Evolutionary conservation across 768 basidiomycete genomes (phyloP).

Genomic region (Agaricus bisporus): DNA sequence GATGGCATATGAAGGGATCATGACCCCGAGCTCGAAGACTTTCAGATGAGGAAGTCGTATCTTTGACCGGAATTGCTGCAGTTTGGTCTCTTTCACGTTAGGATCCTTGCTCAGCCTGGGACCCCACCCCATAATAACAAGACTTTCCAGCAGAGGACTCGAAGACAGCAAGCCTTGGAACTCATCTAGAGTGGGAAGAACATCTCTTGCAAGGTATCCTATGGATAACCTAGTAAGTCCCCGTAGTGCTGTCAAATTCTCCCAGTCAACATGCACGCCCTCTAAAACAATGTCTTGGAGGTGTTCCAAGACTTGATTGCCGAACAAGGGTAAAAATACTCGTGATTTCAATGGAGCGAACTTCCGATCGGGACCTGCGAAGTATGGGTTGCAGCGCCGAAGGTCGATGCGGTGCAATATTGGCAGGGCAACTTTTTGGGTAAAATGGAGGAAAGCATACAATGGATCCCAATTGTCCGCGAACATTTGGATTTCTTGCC

Average conservation of each 20-base stretch:
- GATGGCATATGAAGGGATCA: conserved; percentile 19
- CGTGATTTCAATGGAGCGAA: conserved; percentile 39
- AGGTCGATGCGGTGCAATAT: conserved; percentile 36
- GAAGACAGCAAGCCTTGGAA: conserved; percentile 36
- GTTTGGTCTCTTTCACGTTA: not conserved
- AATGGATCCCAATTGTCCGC: conserved; percentile 60
- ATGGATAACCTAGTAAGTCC: conserved; percentile 44
- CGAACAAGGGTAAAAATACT: conserved; percentile 39
- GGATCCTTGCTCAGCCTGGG: conserved; percentile 25
- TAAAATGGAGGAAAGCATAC: conserved; percentile 41
- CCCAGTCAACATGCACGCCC: conserved; percentile 58
- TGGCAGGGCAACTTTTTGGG: conserved; percentile 26
- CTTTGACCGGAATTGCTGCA: not conserved
- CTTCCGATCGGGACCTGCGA: conserved; percentile 34
- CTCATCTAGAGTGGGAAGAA: conserved; percentile 45
- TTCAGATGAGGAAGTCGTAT: conserved; percentile 30
- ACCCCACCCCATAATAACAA: conserved; percentile 51
- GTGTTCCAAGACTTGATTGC: conserved; percentile 20
- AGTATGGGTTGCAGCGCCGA: conserved; percentile 54
- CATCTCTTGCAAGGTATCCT: conserved; percentile 49
- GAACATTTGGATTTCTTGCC: conserved; percentile 43
- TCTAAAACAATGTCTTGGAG: conserved; percentile 40
- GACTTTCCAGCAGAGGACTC: conserved; percentile 34
- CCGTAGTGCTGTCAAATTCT: conserved; percentile 25
- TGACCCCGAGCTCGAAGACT: conserved; percentile 32